These are phyloP conservation scores for Aureoboletus auriporus DNA, from an alignment of 768 basidiomycete genomes.

Conservation along the genomic window DNA sequence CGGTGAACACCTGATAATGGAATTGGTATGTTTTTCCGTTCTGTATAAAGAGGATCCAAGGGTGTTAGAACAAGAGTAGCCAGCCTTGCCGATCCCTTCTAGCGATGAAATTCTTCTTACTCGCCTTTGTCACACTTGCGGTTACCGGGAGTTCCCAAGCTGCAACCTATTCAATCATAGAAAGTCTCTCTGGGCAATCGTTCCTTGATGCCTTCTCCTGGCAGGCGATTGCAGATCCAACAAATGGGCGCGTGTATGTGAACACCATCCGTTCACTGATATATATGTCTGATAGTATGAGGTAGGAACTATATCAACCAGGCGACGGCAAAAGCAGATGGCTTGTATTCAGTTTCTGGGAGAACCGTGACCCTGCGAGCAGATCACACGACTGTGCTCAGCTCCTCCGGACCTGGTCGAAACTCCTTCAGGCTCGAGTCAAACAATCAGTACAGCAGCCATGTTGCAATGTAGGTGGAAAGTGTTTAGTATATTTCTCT, in stretches of 20 bases:
- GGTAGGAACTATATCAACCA: slow-evolving; percentile 42
- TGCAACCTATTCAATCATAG: slow-evolving; percentile 42
- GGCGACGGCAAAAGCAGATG: slow-evolving; percentile 45
- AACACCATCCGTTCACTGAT: background rate
- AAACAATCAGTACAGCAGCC: slow-evolving; percentile 27
- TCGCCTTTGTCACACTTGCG: slow-evolving; percentile 7
- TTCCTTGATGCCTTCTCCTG: slow-evolving; percentile 38
- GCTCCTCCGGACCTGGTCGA: slow-evolving; percentile 28
- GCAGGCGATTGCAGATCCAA: slow-evolving; percentile 33
- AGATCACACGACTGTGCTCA: slow-evolving; percentile 31
- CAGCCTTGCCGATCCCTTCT: background rate
- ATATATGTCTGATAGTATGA: background rate
- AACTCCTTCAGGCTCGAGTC: slow-evolving; percentile 35
- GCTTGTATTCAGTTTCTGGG: slow-evolving; percentile 54
- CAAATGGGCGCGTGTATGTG: slow-evolving; percentile 31
- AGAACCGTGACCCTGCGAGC: slow-evolving; percentile 33
- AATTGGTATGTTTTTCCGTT: background rate
- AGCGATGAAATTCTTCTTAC: slow-evolving; percentile 2
- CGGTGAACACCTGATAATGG: background rate
- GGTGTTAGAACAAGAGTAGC: background rate
- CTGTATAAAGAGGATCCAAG: slow-evolving; percentile 8
- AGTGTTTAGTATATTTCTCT: background rate
- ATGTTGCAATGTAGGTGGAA: slow-evolving; percentile 31
- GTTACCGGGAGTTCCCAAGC: slow-evolving; percentile 21
- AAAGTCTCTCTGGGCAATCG: slow-evolving; percentile 45